A percentile compares a stretch with the other conserved stretches of the same genome.
phyloP scores from a whole-genome alignment of 257 asterid genomes.

The Solanum phureja region DNA sequence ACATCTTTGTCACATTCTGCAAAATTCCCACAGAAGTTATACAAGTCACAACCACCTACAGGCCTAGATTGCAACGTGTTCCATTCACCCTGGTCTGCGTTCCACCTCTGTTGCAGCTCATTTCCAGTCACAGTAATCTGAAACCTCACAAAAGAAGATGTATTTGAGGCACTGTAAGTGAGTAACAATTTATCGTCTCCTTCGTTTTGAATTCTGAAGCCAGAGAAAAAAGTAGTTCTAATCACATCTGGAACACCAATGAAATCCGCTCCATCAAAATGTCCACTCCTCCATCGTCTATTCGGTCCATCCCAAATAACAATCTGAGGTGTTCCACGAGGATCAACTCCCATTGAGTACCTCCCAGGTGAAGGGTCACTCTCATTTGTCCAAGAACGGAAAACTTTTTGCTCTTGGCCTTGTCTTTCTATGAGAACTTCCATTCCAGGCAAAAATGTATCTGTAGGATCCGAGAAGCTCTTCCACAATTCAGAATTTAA shows the following conservation, averaged over 20 bases:
- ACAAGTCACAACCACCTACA: slow-evolving; percentile 26
- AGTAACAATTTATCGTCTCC: slow-evolving; percentile 8
- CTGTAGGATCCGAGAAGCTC: slow-evolving; percentile 55
- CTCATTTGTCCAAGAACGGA: slow-evolving; percentile 47
- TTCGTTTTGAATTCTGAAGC: slow-evolving; percentile 31
- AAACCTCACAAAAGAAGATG: slow-evolving; percentile 27
- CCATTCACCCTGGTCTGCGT: slow-evolving; percentile 21
- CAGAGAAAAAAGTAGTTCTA: slow-evolving; percentile 16
- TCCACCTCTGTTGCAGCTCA: slow-evolving; percentile 42
- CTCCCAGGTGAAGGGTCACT: slow-evolving; percentile 60
- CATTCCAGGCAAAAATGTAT: slow-evolving; percentile 60
- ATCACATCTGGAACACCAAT: slow-evolving; percentile 35
- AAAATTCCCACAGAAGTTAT: slow-evolving; percentile 57
- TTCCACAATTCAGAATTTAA: slow-evolving; percentile 18
- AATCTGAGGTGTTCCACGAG: slow-evolving; percentile 61
- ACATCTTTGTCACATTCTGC: slow-evolving; percentile 28
- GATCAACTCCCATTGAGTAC: slow-evolving; percentile 57
- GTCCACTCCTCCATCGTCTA: slow-evolving; percentile 75
- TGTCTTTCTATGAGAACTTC: slow-evolving; percentile 9
- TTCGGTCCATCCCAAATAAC: slow-evolving; percentile 58
- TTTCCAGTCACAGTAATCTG: slow-evolving; percentile 33
- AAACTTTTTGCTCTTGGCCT: slow-evolving; percentile 21
- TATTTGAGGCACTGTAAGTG: slow-evolving; percentile 18
- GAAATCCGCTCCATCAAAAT: slow-evolving; percentile 43
- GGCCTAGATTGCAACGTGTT: slow-evolving; percentile 36